phyloP scores from a whole-genome alignment of 2,329 filamentous ascomycete species.

The Diaporthe citri region DNA sequence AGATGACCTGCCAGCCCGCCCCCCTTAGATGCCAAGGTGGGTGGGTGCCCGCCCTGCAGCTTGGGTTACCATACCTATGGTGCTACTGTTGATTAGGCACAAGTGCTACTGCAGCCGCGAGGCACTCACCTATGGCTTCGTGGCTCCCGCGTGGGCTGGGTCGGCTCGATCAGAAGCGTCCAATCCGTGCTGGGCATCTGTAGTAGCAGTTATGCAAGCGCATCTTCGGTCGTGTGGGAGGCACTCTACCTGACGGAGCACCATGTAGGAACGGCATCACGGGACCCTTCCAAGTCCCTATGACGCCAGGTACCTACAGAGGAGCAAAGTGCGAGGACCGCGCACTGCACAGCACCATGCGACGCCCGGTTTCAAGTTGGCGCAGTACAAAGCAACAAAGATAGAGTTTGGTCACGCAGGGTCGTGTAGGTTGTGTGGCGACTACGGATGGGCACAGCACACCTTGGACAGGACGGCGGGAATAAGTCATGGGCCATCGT shows the following conservation, averaged over 20 bases:
- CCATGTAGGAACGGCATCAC: conserved; percentile 33
- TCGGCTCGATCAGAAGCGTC: neutral
- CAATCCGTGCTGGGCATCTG: conserved; percentile 4
- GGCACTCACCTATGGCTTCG: neutral
- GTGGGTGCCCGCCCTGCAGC: neutral
- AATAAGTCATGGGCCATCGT: conserved; percentile 22
- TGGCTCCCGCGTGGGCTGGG: conserved; percentile 10
- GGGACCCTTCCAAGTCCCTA: conserved; percentile 1
- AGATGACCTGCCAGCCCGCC: neutral
- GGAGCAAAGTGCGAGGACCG: neutral
- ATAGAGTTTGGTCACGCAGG: conserved; percentile 21
- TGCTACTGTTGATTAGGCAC: neutral
- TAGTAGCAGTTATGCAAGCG: conserved; percentile 16
- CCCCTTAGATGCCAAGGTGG: neutral
- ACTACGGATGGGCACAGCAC: neutral
- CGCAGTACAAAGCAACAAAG: conserved; percentile 16
- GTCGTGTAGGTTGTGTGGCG: conserved; percentile 11
- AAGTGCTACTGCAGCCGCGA: conserved; percentile 10
- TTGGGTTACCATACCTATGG: neutral
- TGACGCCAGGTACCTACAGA: conserved; percentile 7
- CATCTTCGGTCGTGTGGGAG: conserved; percentile 31
- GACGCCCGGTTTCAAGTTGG: conserved; percentile 29
- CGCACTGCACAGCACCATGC: neutral
- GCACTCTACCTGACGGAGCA: conserved; percentile 25
- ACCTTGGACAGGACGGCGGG: neutral